Base-by-base conservation (phyloP, 2,329 filamentous ascomycete species). In the Colletotrichum sp. region DNA sequence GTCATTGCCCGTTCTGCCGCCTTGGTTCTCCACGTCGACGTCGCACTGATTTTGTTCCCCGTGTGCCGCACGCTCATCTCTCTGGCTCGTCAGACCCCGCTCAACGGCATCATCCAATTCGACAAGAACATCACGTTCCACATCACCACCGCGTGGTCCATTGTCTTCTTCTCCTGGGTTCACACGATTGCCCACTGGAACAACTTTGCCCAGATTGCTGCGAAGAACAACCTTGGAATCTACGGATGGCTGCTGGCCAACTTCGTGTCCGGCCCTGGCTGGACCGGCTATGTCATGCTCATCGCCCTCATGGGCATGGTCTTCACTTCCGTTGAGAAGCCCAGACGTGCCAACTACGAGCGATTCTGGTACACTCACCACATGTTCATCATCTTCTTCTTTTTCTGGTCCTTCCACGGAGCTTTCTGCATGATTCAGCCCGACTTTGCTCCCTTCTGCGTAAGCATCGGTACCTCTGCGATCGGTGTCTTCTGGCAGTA, bases 351-450 rank as follows among this genome's bases (percentile, higher is more conserved):
- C 77, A 96, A 97, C 86, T 96, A 95, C 83, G 95, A 96, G 84
- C 93, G 94, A 30, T 98, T 97, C 88, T 98, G 95, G 95, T 96
- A 96, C 84, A 95, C 94, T 3, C 95, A 98, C 85, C 95, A 97
- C 86, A 91, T 97, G 83, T 97, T 97, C 83, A 91, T 96, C 84
- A 82, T 96, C 78, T 97, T 97, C 90, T 97, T 97, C 87, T 88
- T 96, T 79, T 96, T 97, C 89, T 97, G 95, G 94, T 93, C 94
- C n/a, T 91, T 96, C 80, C 95, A 98, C 85, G 95, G 95, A 74
- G 94, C 94, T 30, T 97, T 96, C 87, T 96, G 95, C 85, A 96
- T 97, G 95, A 96, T 96, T 81, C 94, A 95, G 84, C 93, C 94
- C 68, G 95, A 97, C 82, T 91, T 94, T 77, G 93, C 93, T 8